A percentile compares a stretch with the other conserved stretches of the same genome.
These are phyloP conservation scores for Aspergillus alliaceus DNA, from an alignment of 2,329 filamentous ascomycete species.

Conservation along the genomic window DNA sequence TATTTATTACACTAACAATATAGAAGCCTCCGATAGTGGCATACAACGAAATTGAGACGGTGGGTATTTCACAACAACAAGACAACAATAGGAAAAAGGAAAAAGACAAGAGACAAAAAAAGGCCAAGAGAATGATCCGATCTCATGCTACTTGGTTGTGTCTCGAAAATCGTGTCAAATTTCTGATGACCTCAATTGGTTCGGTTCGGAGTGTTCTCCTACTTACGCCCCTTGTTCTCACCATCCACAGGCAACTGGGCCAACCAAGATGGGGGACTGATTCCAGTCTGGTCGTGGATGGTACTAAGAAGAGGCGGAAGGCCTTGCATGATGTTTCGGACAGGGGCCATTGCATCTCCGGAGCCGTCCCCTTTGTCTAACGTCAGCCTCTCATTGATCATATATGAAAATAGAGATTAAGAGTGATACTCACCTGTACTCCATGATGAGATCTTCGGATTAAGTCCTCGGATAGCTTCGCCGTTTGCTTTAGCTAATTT, in stretches of 20 bases:
- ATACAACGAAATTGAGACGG: neutral
- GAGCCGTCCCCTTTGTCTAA: slow-evolving; percentile 42
- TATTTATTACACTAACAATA: neutral
- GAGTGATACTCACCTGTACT: slow-evolving; percentile 59
- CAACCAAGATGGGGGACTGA: slow-evolving; percentile 74
- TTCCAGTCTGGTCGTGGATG: slow-evolving; percentile 86
- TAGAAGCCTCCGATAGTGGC: neutral
- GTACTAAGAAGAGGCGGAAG: slow-evolving; percentile 79
- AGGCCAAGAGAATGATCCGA: too few species aligned
- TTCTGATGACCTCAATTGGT: too few species aligned
- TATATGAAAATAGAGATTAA: neutral
- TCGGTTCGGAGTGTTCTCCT: too few species aligned
- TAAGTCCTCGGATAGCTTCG: slow-evolving; percentile 69
- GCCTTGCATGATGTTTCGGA: slow-evolving; percentile 82
- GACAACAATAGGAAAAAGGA: neutral
- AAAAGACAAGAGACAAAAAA: neutral
- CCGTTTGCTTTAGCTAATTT: slow-evolving; percentile 78
- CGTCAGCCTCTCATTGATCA: neutral
- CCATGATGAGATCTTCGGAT: slow-evolving; percentile 91
- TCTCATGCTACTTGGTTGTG: too few species aligned
- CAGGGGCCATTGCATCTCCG: slow-evolving; percentile 61
- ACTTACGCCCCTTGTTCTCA: neutral
- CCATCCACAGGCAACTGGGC: slow-evolving; percentile 49
- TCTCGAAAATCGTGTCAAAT: too few species aligned
- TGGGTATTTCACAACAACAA: neutral